Percentiles rank a stretch among this genome's conserved stretches.
Conservation (phyloP, 441 rosid genomes). For the Adansonia gregorii region DNA sequence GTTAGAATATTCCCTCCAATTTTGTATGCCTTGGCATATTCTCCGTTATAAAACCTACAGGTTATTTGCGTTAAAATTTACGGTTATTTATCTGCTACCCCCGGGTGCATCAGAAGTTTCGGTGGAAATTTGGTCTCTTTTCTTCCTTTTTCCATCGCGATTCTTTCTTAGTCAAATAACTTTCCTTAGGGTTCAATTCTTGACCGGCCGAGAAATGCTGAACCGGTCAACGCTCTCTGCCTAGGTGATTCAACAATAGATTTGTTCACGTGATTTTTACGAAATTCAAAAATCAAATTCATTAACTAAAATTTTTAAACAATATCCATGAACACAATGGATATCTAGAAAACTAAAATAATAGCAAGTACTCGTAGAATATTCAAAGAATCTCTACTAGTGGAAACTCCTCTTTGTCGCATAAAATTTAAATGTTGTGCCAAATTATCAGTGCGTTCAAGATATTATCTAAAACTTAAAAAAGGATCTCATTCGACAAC, state of each 20-base stretch:
- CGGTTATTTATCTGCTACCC: not conserved
- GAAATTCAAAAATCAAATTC: no score
- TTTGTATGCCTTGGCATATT: slow-evolving; percentile 32
- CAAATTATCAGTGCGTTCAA: no score
- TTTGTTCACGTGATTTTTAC: not conserved
- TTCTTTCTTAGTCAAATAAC: not conserved
- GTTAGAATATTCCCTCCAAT: slow-evolving; percentile 35
- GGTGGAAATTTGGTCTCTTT: not conserved
- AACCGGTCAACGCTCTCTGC: not conserved
- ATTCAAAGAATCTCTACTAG: no score
- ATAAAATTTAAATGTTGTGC: no score
- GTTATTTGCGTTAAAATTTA: slow-evolving; percentile 8
- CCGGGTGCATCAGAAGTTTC: not conserved
- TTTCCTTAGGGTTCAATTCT: not conserved
- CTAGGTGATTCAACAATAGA: not conserved
- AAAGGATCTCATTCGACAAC: no score
- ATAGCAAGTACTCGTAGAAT: no score
- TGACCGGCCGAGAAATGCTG: not conserved
- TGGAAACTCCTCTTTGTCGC: no score
- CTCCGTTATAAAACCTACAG: not conserved
- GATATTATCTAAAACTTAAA: no score
- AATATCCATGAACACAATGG: no score
- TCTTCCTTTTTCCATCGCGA: not conserved
- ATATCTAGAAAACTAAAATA: no score
- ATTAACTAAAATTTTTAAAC: no score